These are phyloP conservation scores for Veloboletus limbatus DNA, from an alignment of 1,284 basidiomycete species.

Conservation along the genomic window DNA sequence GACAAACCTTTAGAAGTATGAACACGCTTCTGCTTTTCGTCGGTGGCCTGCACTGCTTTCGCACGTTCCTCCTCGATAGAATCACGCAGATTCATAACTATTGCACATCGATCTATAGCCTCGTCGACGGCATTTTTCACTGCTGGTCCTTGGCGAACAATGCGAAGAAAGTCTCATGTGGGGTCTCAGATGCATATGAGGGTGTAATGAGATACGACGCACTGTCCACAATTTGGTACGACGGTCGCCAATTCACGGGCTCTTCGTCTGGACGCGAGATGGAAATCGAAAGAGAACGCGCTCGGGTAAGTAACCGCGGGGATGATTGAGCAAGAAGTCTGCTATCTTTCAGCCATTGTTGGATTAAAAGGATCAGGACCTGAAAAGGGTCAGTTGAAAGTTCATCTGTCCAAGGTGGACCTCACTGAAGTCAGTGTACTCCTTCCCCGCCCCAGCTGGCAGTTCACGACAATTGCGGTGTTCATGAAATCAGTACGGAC, in stretches of 20 bases:
- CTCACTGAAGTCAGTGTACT: constrained; percentile 85
- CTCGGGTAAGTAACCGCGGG: constrained; percentile 33
- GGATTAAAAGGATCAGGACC: constrained; percentile 84
- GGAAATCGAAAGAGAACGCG: constrained; percentile 43
- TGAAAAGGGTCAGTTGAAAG: constrained; percentile 29
- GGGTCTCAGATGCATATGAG: constrained; percentile 5
- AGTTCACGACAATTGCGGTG: constrained; percentile 91
- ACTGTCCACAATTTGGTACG: constrained; percentile 82
- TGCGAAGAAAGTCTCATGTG: constrained; percentile 76
- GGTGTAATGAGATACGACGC: constrained; percentile 25
- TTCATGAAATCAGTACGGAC: constrained; percentile 68
- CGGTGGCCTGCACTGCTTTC: constrained; percentile 73
- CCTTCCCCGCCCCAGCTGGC: constrained; percentile 93
- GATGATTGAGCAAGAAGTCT: constrained; percentile 39
- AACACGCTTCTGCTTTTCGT: constrained; percentile 64
- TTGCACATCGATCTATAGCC: constrained; percentile 84
- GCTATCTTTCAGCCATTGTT: constrained; percentile 73
- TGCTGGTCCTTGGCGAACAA: constrained; percentile 85
- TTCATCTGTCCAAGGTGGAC: constrained; percentile 3
- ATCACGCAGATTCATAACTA: constrained; percentile 85
- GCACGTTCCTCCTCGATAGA: constrained; percentile 82
- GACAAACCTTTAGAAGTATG: constrained; percentile 68
- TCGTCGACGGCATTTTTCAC: constrained; percentile 91
- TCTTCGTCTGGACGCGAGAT: constrained; percentile 31
- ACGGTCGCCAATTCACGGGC: constrained; percentile 48